Percentiles rank a stretch among this genome's conserved stretches.
Evolutionary conservation across 768 basidiomycete species (phyloP).

Genomic region (Lepiota brunneoincarnata): DNA sequence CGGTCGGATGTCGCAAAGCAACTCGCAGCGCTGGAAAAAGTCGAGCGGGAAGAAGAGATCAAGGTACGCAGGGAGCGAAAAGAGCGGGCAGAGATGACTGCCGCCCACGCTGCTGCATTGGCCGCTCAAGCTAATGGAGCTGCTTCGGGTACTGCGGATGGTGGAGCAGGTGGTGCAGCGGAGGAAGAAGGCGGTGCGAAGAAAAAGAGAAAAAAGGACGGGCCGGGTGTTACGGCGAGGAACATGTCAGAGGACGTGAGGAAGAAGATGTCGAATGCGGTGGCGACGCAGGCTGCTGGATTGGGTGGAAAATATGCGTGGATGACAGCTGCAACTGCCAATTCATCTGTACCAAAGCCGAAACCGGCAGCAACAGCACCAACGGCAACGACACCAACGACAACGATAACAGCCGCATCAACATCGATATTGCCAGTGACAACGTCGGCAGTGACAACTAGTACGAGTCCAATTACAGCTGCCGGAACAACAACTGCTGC

Average conservation of each 20-base stretch:
- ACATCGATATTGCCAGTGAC: too few relatives aligned
- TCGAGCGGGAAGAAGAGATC: conserved; percentile 83
- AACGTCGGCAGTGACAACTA: conserved; percentile 7
- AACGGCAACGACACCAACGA: conserved; percentile 10
- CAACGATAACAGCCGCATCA: conserved; percentile 29
- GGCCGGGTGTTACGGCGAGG: conserved; percentile 78
- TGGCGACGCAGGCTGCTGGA: conserved; percentile 87
- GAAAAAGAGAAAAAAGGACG: conserved; percentile 84
- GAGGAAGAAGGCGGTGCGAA: conserved; percentile 48
- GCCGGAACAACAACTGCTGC: conserved; percentile 26
- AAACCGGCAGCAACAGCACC: conserved; percentile 21
- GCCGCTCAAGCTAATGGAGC: conserved; percentile 53
- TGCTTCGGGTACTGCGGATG: conserved; percentile 25
- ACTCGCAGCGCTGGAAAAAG: conserved; percentile 68
- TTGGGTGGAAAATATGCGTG: conserved; percentile 80
- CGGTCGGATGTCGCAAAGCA: conserved; percentile 81
- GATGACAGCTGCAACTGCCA: conserved; percentile 71
- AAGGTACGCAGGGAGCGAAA: conserved; percentile 72
- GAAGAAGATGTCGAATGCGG: conserved; percentile 90
- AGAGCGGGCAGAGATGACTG: conserved; percentile 69
- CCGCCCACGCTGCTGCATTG: conserved; percentile 63
- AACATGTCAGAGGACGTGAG: conserved; percentile 91
- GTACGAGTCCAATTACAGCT: conserved; percentile 26
- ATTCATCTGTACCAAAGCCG: conserved; percentile 25
- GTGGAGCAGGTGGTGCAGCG: conserved; percentile 17